Conservation (phyloP, 192 early-diverging fungal genomes). For the Backusella morwellensis region DNA sequence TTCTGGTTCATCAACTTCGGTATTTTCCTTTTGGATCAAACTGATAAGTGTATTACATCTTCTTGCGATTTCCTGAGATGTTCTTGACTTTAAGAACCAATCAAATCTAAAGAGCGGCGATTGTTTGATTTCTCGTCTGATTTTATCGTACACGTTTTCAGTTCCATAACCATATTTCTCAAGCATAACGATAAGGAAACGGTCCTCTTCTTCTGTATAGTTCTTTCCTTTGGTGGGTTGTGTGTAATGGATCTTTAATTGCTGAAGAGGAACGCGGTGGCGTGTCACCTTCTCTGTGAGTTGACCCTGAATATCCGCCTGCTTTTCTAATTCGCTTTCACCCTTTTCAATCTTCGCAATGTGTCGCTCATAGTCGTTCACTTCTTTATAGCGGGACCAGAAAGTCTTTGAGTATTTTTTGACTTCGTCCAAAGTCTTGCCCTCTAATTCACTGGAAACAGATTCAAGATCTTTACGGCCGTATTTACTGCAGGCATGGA, state of each 20-base stretch:
- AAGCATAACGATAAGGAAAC: constrained; percentile 89
- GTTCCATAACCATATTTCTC: constrained; percentile 86
- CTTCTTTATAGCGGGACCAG: constrained; percentile 85
- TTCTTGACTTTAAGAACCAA: constrained; percentile 97
- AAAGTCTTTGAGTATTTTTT: constrained; percentile 83
- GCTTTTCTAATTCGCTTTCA: constrained; percentile 75
- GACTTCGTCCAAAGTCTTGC: constrained; percentile 88
- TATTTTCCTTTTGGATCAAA: constrained; percentile 60
- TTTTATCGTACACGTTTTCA: constrained; percentile 93
- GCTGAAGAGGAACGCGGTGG: constrained; percentile 79
- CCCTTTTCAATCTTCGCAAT: constrained; percentile 87
- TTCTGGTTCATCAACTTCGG: constrained; percentile 40
- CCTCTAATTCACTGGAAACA: constrained; percentile 88
- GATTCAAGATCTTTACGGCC: constrained; percentile 71
- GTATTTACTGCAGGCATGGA: constrained; percentile 82
- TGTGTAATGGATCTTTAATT: constrained; percentile 87
- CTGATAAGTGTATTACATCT: constrained; percentile 83
- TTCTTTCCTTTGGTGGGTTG: constrained; percentile 84
- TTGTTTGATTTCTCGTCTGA: constrained; percentile 81
- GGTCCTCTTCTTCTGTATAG: constrained; percentile 96
- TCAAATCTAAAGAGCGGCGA: constrained; percentile 91
- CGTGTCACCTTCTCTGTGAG: constrained; percentile 74
- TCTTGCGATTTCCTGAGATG: constrained; percentile 77
- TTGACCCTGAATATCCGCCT: constrained; percentile 80
- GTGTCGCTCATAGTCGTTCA: constrained; percentile 85